Base-by-base conservation (phyloP, 345 rosid species). In the Noccaea bulbosa region DNA sequence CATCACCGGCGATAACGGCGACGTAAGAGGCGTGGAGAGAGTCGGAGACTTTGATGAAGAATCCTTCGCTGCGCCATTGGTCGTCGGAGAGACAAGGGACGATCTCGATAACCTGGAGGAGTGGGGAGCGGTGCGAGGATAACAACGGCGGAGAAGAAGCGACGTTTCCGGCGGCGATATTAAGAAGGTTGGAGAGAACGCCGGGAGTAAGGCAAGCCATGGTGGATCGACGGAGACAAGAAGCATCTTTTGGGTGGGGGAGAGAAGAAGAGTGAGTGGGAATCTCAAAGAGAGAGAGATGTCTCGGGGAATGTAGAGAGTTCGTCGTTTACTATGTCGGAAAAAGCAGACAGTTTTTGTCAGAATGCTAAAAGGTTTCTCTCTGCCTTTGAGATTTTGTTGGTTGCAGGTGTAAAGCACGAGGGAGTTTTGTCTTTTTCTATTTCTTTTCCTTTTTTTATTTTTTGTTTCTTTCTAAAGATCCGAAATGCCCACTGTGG, bases 31-130 rank as follows among this genome's bases (percentile, higher is more conserved):
- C 76, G 67, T 85, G 86, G 38, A 75, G 77, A 54, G 88, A 82
- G 69, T 85, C 88, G 6, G 88, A 82, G 59, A 85, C 79, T 70
- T 82, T 85, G 71, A 85, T 10, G 66, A 80, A 85, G 83, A 85
- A 85, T 4, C 80, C 76, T 22, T 71, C 78, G 74, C 72, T 81
- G 32, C 79, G 81, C 81, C 82, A 84, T 17, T 77, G 88, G 62
- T 82, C 61, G 17, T 79, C 83, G 7, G 82, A 68, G 60, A 73
- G 77, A 30, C 82, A 78, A 0, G 88, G 84, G 7, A 81, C 80
- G 63, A 85, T 85, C 69, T 85, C 86, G 1, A 81, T 75, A 7
- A 82, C 86, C 32, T 85, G 86, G 24, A 85, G 83, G 24, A 84
- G 88, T 2, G 84, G 75, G 2, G 74, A 79, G 0, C 86, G 81